Base-by-base conservation (phyloP, 495 filamentous ascomycete genomes). In the Stereocaulon alpinum region DNA sequence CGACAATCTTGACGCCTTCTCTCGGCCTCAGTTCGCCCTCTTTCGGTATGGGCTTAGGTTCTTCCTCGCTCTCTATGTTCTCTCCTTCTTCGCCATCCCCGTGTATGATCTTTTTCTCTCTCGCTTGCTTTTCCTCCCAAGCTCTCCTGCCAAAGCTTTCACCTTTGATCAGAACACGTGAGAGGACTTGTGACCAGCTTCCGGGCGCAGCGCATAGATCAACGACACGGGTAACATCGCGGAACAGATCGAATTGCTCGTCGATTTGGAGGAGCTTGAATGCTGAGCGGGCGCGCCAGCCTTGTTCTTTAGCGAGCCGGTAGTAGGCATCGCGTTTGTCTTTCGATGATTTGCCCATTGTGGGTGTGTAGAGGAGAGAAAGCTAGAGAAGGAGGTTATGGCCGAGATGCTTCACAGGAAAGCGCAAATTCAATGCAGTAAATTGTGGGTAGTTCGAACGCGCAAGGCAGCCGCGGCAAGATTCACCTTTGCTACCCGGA, bases 271-370 rank as follows among this genome's bases (percentile, higher is more conserved):
- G 82, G 44, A 98, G 80, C 69, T 98, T 98, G 82, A 94, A 98
- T 37, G 93, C 93, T 59, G 87, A 92, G 53, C 93, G 86, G 17
- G 93, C 93, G 29, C 93, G 88, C 91, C 91, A 98, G 59, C 93
- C 92, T 79, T 97, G 91, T 67, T 98, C 93, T 74, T 98, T 98
- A 4, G 93, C 93, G 9, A 98, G 85, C 32, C 93, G 83, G 69
- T 98, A 98, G 73, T 98, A 98, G 55, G 90, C 88, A 69, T 98
- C 93, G 51, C 93, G 87, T 76, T 98, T 98, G 68, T 98, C 93
- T 73, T 98, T 98, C 40, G 91, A 96, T 1, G 93, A 95, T 71
- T 96, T 96, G 2, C 93, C 93, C 93, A 98, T 98, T 56, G 9
- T 37, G 2, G 20, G 22, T 12, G 3, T 9, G 24, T 7, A 14